These are phyloP conservation scores for Boechera divaricarpa DNA, from an alignment of 345 rosid species.

Conservation along the genomic window DNA sequence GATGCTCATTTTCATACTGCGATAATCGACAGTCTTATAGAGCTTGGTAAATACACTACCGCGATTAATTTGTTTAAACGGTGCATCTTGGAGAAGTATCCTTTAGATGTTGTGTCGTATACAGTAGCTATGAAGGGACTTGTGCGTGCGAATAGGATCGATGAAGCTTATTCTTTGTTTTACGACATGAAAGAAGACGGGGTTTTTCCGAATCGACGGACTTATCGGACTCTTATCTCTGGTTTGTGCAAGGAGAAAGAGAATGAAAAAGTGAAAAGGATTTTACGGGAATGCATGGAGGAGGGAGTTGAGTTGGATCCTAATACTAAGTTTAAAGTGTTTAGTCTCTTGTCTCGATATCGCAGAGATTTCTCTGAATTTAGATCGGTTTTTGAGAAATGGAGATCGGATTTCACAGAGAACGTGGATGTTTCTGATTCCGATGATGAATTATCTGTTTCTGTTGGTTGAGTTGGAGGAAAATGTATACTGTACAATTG, in stretches of 20 bases:
- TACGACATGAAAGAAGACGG: slow-evolving; percentile 62
- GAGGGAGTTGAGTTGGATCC: slow-evolving; percentile 53
- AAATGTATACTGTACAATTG: slow-evolving; percentile 11
- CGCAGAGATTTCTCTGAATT: slow-evolving; percentile 42
- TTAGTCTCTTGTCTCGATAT: slow-evolving; percentile 43
- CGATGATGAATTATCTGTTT: slow-evolving; percentile 23
- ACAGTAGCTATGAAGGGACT: slow-evolving; percentile 70
- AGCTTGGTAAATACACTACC: slow-evolving; percentile 49
- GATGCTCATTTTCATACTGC: slow-evolving; percentile 74
- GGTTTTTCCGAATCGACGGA: slow-evolving; percentile 49
- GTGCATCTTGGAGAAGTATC: slow-evolving; percentile 51
- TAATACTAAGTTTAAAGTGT: slow-evolving; percentile 44
- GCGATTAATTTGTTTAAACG: slow-evolving; percentile 59
- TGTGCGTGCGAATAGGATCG: slow-evolving; percentile 54
- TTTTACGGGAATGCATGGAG: slow-evolving; percentile 56
- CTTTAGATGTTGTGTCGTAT: slow-evolving; percentile 67
- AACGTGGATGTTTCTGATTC: slow-evolving; percentile 24
- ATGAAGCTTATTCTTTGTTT: slow-evolving; percentile 58
- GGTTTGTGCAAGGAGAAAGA: slow-evolving; percentile 59
- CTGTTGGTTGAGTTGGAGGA: slow-evolving; percentile 24
- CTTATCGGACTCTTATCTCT: slow-evolving; percentile 53
- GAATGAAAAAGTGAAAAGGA: slow-evolving; percentile 51
- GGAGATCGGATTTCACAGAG: slow-evolving; percentile 35
- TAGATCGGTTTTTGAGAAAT: slow-evolving; percentile 46
- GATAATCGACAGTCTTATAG: slow-evolving; percentile 57